A percentile compares a stretch with the other conserved stretches of the same genome.
phyloP scores from a whole-genome alignment of 2,329 filamentous ascomycete genomes.

The Cytospora piceae region DNA sequence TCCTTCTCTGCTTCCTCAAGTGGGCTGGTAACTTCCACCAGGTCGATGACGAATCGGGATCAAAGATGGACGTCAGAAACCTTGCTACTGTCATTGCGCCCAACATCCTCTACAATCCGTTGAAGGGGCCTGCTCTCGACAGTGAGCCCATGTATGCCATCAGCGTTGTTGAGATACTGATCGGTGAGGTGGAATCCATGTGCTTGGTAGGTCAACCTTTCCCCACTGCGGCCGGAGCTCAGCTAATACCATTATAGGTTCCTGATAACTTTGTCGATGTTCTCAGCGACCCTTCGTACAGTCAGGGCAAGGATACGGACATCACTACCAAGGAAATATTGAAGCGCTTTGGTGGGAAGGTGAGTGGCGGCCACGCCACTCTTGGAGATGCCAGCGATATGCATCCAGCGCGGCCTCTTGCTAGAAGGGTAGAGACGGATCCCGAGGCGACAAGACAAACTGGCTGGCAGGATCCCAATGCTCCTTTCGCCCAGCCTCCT shows the following conservation, averaged over 20 bases:
- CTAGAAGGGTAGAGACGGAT: constrained; percentile 80
- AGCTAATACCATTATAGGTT: constrained; percentile 62
- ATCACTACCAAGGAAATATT: constrained; percentile 97
- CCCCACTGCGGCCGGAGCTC: neutral
- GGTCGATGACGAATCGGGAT: constrained; percentile 93
- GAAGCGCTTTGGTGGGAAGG: constrained; percentile 80
- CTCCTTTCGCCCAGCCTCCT: constrained; percentile 43
- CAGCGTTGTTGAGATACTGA: constrained; percentile 87
- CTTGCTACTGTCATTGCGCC: constrained; percentile 96
- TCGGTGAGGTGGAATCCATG: constrained; percentile 93
- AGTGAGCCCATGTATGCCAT: constrained; percentile 92
- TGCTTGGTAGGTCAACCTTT: constrained; percentile 74
- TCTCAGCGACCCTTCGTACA: constrained; percentile 77
- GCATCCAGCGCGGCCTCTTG: constrained; percentile 59
- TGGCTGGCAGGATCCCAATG: constrained; percentile 68
- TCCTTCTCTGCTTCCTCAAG: constrained; percentile 93
- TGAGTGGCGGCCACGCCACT: constrained; percentile 55
- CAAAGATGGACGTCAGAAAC: constrained; percentile 99
- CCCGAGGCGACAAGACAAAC: constrained; percentile 51
- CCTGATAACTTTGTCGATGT: constrained; percentile 89
- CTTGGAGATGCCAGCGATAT: constrained; percentile 60
- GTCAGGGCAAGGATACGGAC: constrained; percentile 63
- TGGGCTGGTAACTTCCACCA: constrained; percentile 98
- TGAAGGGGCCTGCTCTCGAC: constrained; percentile 71
- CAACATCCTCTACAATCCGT: constrained; percentile 80